Conservation (phyloP, 2,329 filamentous ascomycete genomes). For the Ceratocystis ficicola region DNA sequence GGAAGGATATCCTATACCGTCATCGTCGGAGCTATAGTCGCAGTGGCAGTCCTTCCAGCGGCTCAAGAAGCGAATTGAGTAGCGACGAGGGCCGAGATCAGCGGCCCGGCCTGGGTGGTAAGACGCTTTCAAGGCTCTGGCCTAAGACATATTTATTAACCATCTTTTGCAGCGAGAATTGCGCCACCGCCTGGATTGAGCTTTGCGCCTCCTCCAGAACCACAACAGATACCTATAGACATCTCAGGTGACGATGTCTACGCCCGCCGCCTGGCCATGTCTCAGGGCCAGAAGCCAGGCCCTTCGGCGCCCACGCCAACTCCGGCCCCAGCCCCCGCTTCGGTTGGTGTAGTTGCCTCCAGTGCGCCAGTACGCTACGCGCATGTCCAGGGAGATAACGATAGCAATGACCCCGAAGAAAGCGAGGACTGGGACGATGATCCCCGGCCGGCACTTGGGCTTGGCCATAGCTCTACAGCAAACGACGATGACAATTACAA, state of each 20-base stretch:
- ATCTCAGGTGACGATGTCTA: slow-evolving; percentile 59
- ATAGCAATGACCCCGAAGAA: slow-evolving; percentile 26
- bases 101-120: background rate
- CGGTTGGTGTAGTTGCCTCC: slow-evolving; percentile 41
- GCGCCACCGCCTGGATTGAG: slow-evolving; percentile 46
- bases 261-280: slow-evolving; percentile 48
- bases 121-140: background rate
- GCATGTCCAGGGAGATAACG: slow-evolving; percentile 31
- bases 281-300: slow-evolving; percentile 32
- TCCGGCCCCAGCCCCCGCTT: slow-evolving; percentile 30
- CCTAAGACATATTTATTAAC: background rate
- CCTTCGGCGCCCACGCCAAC: background rate
- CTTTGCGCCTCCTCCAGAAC: slow-evolving; percentile 44
- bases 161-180: slow-evolving; percentile 39
- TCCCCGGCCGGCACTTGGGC: slow-evolving; percentile 38
- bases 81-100: slow-evolving; percentile 28
- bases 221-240: slow-evolving; percentile 34
- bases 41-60: background rate
- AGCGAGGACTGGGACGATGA: slow-evolving; percentile 35
- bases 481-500: slow-evolving; percentile 28
- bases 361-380: slow-evolving; percentile 65
- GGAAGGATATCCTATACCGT: slow-evolving; percentile 70
- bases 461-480: slow-evolving; percentile 31
- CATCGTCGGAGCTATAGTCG: slow-evolving; percentile 46
- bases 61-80: slow-evolving; percentile 34